These are phyloP conservation scores for Phialophora expanda DNA, from an alignment of 2,329 filamentous ascomycete species.

Conservation along the genomic window DNA sequence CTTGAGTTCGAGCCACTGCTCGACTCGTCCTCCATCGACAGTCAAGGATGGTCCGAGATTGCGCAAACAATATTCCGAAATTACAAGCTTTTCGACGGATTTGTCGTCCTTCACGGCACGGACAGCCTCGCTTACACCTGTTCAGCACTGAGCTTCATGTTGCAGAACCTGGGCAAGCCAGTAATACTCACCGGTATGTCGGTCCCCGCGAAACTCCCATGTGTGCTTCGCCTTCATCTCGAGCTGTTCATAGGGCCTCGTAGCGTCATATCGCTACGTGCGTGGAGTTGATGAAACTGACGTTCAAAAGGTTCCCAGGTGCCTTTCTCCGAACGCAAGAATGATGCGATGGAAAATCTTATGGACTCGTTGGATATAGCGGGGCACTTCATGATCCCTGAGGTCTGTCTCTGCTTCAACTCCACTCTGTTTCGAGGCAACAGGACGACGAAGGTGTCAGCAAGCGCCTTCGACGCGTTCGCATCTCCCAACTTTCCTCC, in stretches of 20 bases:
- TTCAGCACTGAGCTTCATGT: constrained; percentile 91
- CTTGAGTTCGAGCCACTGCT: constrained; percentile 83
- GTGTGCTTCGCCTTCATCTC: background rate
- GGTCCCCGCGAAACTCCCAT: background rate
- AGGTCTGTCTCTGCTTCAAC: constrained; percentile 93
- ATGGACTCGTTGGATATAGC: constrained; percentile 84
- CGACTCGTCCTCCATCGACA: constrained; percentile 88
- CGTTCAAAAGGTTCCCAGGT: constrained; percentile 66
- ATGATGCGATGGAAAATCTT: constrained; percentile 88
- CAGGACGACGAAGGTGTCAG: constrained; percentile 83
- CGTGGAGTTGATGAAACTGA: constrained; percentile 1
- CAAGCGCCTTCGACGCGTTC: constrained; percentile 85
- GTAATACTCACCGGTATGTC: constrained; percentile 73
- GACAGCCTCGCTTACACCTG: constrained; percentile 89
- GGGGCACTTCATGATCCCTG: constrained; percentile 88
- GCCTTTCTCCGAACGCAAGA: constrained; percentile 88
- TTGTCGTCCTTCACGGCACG: constrained; percentile 88
- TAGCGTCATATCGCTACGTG: background rate
- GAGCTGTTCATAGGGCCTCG: background rate
- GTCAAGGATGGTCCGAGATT: constrained; percentile 83
- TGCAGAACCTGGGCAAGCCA: constrained; percentile 86
- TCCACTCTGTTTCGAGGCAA: constrained; percentile 89
- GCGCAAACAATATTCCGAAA: constrained; percentile 79
- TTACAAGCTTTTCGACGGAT: constrained; percentile 86
- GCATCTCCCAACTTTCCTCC: constrained; percentile 84